Conservation (phyloP, 352 stramenopile species). For the Albugo laibachii region DNA sequence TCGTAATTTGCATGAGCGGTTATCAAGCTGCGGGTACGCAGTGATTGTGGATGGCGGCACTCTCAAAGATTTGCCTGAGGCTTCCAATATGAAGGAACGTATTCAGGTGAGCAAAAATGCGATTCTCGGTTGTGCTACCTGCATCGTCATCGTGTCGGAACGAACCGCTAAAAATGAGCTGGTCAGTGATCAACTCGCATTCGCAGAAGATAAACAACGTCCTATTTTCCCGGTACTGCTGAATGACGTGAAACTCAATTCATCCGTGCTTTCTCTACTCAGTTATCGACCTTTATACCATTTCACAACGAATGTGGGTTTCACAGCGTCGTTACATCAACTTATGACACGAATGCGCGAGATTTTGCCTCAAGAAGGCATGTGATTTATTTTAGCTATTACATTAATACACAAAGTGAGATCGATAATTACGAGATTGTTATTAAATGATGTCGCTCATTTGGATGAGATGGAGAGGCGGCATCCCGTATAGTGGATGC, state of each 20-base stretch:
- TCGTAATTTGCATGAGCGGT: too few species aligned
- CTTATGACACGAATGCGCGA: too few species aligned
- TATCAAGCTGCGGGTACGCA: not conserved
- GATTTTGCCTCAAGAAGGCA: too few species aligned
- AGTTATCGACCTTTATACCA: slow-evolving; percentile 49
- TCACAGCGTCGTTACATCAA: slow-evolving; percentile 42
- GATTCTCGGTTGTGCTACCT: slow-evolving; percentile 53
- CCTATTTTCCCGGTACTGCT: slow-evolving; percentile 54
- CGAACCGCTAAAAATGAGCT: slow-evolving; percentile 45
- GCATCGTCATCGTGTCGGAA: slow-evolving; percentile 52
- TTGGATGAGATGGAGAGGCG: too few species aligned
- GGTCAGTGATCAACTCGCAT: slow-evolving; percentile 50
- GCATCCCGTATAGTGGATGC: too few species aligned
- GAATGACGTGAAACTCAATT: slow-evolving; percentile 44
- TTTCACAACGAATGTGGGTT: slow-evolving; percentile 55
- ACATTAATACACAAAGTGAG: too few species aligned
- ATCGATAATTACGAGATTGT: too few species aligned
- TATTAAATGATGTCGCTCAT: too few species aligned
- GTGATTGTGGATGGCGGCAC: slow-evolving; percentile 44
- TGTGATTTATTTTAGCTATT: too few species aligned
- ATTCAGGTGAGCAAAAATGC: slow-evolving; percentile 58
- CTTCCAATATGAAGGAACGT: slow-evolving; percentile 22
- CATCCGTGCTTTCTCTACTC: slow-evolving; percentile 64
- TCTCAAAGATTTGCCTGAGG: slow-evolving; percentile 45
- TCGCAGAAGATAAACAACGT: slow-evolving; percentile 59